Conservation (phyloP, 1,284 basidiomycete genomes). For the Tylopilus sp. region DNA sequence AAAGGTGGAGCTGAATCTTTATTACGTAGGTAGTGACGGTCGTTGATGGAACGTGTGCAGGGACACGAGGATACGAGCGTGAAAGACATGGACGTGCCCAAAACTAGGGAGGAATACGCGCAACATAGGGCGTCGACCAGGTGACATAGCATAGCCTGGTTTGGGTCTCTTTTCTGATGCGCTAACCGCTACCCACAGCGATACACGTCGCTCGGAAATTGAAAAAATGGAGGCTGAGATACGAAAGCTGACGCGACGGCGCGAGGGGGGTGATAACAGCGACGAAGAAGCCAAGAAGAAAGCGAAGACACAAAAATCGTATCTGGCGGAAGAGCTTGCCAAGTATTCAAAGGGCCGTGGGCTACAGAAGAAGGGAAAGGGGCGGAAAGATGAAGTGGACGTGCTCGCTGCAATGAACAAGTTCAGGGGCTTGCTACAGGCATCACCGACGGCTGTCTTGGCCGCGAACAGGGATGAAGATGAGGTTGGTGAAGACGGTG, state of each 20-base stretch:
- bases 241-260: slow-evolving; percentile 61
- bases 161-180: background rate
- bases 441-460: slow-evolving; percentile 30
- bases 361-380: slow-evolving; percentile 49
- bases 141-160: slow-evolving; percentile 29
- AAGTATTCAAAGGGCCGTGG: slow-evolving; percentile 72
- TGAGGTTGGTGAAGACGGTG: slow-evolving; percentile 23
- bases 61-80: slow-evolving; percentile 40
- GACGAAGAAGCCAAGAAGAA: slow-evolving; percentile 62
- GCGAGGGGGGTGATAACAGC: slow-evolving; percentile 49
- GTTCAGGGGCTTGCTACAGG: slow-evolving; percentile 69
- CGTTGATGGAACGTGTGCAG: background rate
- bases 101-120: slow-evolving; percentile 71
- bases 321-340: slow-evolving; percentile 74
- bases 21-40: background rate
- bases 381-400: slow-evolving; percentile 69
- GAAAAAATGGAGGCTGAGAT: slow-evolving; percentile 87
- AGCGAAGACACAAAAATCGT: slow-evolving; percentile 61
- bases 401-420: slow-evolving; percentile 66
- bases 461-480: slow-evolving; percentile 37
- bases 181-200: slow-evolving; percentile 39
- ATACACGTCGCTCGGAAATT: slow-evolving; percentile 72
- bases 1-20: slow-evolving; percentile 18
- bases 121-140: slow-evolving; percentile 59
- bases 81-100: slow-evolving; percentile 53